phyloP scores from a whole-genome alignment of 2,329 filamentous ascomycete species.

The Nemania abortiva region DNA sequence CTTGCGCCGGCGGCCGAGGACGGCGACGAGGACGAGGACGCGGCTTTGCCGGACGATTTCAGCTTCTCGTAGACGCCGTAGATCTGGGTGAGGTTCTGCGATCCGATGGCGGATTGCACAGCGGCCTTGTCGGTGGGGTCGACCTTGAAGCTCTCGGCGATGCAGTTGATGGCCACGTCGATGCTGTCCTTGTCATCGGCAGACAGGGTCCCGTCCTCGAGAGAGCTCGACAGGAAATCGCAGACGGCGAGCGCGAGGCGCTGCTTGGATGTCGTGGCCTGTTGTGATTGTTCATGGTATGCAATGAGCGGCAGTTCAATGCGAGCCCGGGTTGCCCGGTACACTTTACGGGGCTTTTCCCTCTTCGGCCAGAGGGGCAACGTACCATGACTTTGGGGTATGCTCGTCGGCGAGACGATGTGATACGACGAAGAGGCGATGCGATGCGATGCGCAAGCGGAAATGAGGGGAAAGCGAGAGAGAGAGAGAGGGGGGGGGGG shows the following conservation, averaged over 20 bases:
- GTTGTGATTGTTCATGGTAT: neutral
- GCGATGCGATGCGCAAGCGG: neutral
- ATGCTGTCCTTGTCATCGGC: slow-evolving; percentile 92
- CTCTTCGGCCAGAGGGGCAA: neutral
- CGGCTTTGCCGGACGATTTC: slow-evolving; percentile 64
- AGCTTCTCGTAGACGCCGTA: slow-evolving; percentile 98
- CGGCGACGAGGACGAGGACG: slow-evolving; percentile 54
- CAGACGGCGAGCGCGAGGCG: slow-evolving; percentile 97
- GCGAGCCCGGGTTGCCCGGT: neutral
- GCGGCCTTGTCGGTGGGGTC: slow-evolving; percentile 82
- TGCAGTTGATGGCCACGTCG: slow-evolving; percentile 94
- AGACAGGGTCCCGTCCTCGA: slow-evolving; percentile 88
- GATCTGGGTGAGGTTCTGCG: slow-evolving; percentile 89
- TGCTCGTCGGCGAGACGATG: neutral
- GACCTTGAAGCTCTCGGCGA: slow-evolving; percentile 94
- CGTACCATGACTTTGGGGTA: slow-evolving; percentile 11
- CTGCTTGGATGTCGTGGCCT: slow-evolving; percentile 72
- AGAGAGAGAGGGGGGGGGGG: neutral
- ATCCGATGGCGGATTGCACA: slow-evolving; percentile 81
- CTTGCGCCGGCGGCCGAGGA: slow-evolving; percentile 58
- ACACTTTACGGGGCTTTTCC: neutral
- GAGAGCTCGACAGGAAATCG: slow-evolving; percentile 88
- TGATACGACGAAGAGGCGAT: neutral
- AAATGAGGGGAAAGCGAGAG: neutral
- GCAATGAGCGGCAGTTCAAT: slow-evolving; percentile 7